Base-by-base conservation (phyloP, 169 alveolate genomes). In the Plasmodium gonderi region DNA sequence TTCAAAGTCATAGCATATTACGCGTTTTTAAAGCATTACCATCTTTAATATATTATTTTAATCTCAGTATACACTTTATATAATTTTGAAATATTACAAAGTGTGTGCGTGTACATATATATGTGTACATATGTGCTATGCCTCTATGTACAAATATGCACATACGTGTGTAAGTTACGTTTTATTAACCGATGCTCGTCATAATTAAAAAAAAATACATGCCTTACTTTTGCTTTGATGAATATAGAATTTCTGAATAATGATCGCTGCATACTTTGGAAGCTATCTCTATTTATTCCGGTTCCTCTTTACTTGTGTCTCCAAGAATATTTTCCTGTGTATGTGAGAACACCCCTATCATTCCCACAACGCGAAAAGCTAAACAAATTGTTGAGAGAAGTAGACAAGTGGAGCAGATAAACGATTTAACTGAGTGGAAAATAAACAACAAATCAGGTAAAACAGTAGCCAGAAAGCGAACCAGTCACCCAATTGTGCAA, bases 161-260 rank as follows among this genome's bases (percentile, higher is more conserved):
- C 72, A 14, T 60, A 17, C 69, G 69, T 17, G 26, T 60, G 72
- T 60, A 60, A 60, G 49, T 80, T 36, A 36, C 38, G 74, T 36
- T 80, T 67, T 45, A 40, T 69, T 14, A 69, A 44, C 54, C 68
- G n/a, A 29, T 60, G 29, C 36, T 44, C 14, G 72, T 14, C 72
- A 60, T 29, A 60, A 60, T 60, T 60, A 64, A 29, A 40, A 64
- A 75, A 12, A 60, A 40, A 64, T 40, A 38, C 33, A 9, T 64
- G 47, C 36, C 33, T 23, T 80, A 80, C 44, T 26, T 80, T 80
- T 80, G 5, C 91, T 69, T 44, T 40, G 47, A 31, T 38, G 64
- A 47, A 80, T 80, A 49, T 80, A 80, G 79, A 80, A 64, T 64
- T 80, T 80, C 72, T 69, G 49, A 64, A 64, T 64, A 80, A 80